Base-by-base conservation (phyloP, 371 early-diverging fungal genomes). In the Mucor velutinosus region DNA sequence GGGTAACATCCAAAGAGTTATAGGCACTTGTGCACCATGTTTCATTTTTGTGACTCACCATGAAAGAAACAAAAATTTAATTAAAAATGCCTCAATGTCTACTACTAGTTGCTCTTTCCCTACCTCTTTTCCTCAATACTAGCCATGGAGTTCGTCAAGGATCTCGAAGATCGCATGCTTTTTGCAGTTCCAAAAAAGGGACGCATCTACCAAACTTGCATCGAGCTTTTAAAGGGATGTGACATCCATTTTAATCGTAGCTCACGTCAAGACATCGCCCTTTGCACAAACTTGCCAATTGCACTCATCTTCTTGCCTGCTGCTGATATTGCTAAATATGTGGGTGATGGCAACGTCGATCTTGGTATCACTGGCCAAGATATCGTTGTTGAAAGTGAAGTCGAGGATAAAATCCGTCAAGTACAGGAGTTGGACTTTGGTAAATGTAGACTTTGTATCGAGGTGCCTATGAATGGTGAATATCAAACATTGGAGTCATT, bases 111-210 rank as follows among this genome's bases (percentile, higher is more conserved):
- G 4, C 7, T 21, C 15, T 7, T 17, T 39, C 17, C 21, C 41
- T 33, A 32, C 21, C 41, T 64, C 43, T 56, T 56, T 39, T 25
- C 7, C 33, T 33, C 7, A 33, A 33, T 6, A 15, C 15, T 19
- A 11, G 30, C 15, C 27, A 66, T 66, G 67, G 43, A 66, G 21
- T 66, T 60, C 23, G 67, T 66, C 19, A 66, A 66, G 21, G 89
- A 91, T 68, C 85, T 90, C 23, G 81, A 85, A 32, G 89, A 92
- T 71, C 89, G 96, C 43, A 86, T 97, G 51, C 80, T 97, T 39
- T 94, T 97, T 71, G 97, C 95, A n/a, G 89, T 98, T 49, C 98
- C 98, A 58, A 98, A 98, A 77, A 98, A 98, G 86, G 99, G 98
- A 23, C 91, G 99, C 29, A 92, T 98, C 33, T 91, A 95, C 79